Base-by-base conservation (phyloP, 306 rosid species). In the Vigna angularis region DNA sequence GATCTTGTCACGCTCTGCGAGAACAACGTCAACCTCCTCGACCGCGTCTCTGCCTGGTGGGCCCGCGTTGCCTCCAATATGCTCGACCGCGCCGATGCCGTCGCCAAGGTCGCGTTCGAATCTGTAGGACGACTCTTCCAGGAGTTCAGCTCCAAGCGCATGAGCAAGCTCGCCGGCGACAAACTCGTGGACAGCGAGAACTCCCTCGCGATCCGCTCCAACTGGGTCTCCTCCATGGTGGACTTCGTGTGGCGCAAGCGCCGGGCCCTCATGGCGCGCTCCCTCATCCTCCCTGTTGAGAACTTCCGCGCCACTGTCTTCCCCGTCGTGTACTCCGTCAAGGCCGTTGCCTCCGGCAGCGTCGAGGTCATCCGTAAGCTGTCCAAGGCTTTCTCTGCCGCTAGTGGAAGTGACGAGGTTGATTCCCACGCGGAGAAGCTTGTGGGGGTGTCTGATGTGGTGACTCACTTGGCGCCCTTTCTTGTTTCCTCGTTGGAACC, bases 211-310 rank as follows among this genome's bases (percentile, higher is more conserved):
- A 93, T 95, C 67, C 87, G 99, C 34, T 93, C 99, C 58, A 95
- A 93, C 59, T 95, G 99, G 99, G 93, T 95, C 36, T 95, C 98
- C 0, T 90, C 94, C 4, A 95, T 90, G 98, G 99, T 93, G 10
- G 98, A 95, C 73, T 85, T 95, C 1, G 99, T 95, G 18, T 95
- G 99, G 99, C 90, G 86, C 90, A 93, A 84, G 83, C 93, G 99
- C n/a, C 91, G 82, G 17, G 90, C 98, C 5, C 84, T 95, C 73
- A 93, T 91, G 97, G 96, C 96, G 14, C 90, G 99, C 70, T 95
- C 99, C 12, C 62, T 93, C 72, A 88, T 95, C 36, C 68, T 95
- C 76, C 98, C 99, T 5, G 98, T 93, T 20, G 99, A 95, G 91
- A 95, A 84, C 69, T 93, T 95, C 78, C 85, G 96, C 28, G 85